Evolutionary conservation across 805 yeast species (phyloP), one percentile per base, ranked within the genome.

Genomic region (Lachancea fermentati): DNA sequence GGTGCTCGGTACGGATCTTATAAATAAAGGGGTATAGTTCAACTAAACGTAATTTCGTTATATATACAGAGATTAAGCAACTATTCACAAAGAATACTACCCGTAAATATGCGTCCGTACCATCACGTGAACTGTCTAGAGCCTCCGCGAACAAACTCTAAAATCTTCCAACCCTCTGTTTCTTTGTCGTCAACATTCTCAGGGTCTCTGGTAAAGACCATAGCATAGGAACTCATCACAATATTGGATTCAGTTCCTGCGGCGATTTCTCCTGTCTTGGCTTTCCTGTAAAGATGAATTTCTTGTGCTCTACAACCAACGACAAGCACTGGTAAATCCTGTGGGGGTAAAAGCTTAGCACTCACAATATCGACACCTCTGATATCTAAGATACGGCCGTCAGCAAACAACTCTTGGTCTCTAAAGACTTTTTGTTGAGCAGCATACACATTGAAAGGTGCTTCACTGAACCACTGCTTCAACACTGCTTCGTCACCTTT

Each of bases 241-340:
- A 93, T 86, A 64, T 88, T 88, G 55, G 89, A 95, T 58, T 88
- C 96, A 24, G 88, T 79, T 55, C 98, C 99, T 6, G 97, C 98
- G 40, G 89, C 94, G 41, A 93, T 73, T 65, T 91, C 95, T 37
- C 95, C 95, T 24, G 96, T 84, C 69, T 89, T 89, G 47, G 80
- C 78, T 62, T 85, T 86, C 70, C 88, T 82, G 72, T 79, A 93
- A 47, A 87, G 68, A 58, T 85, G 91, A 45, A 94, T 79, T 60
- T 93, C 99, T 69, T 93, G 98, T 6, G 96, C 97, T 63, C 98
- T 79, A 60, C 97, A 88, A 36, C 95, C 85, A 46, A 88, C 85
- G 39, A 93, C 96, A 49, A 87, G 68, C 14, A 91, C 97, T 11
- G 99, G 99, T 26, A 79, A 73, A 60, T 91, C 91, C 51, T 87